Base-by-base conservation (phyloP, 176 grass and related monocot genomes). In the Calamus simplicifolius region DNA sequence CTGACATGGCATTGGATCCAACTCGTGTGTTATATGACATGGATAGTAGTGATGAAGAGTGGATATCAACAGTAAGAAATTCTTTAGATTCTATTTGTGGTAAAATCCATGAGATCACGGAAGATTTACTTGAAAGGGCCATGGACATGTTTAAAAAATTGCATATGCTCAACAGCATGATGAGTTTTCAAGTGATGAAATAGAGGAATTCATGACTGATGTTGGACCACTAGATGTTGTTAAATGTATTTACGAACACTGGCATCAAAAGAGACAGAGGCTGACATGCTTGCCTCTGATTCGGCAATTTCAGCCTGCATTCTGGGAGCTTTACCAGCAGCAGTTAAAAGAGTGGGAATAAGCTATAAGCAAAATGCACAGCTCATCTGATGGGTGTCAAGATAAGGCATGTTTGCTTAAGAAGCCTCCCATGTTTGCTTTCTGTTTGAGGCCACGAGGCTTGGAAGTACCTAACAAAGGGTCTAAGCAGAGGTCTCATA, bases 61-160 rank as follows among this genome's bases (percentile, higher is more conserved):
- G 94, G 94, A 35, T 89, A 56, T 80, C 66, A 50, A 71, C 28
- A 60, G 73, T 56, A 53, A 72, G 28, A 62, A 71, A 67, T 62
- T 79, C 64, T 63, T 70, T 57, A 16, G 43, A 52, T 48, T 35
- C 60, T 35, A 74, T 66, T 35, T 43, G 27, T 29, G 70, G 4
- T 16, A 72, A 51, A 51, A 25, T 56, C 17, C 16, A 5, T 54
- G 67, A 82, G 61, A 67, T 98, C 56, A 78, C 81, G 16, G 94
- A 92, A 49, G 79, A 89, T 51, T 64, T 92, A 48, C 93, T 98
- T 74, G 94, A 92, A 77, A 76, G 58, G 76, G 64, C 89, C 28
- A 81, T 98, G 67, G 88, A 98, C 72, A 88, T 72, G 73, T 76
- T 87, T 48, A 98, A 84, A 98, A 98, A 82, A 69, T 93, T 60